Percentiles rank a stretch among this genome's conserved stretches.
Conservation (phyloP, 257 asterid genomes). For the Petunia secreta region DNA sequence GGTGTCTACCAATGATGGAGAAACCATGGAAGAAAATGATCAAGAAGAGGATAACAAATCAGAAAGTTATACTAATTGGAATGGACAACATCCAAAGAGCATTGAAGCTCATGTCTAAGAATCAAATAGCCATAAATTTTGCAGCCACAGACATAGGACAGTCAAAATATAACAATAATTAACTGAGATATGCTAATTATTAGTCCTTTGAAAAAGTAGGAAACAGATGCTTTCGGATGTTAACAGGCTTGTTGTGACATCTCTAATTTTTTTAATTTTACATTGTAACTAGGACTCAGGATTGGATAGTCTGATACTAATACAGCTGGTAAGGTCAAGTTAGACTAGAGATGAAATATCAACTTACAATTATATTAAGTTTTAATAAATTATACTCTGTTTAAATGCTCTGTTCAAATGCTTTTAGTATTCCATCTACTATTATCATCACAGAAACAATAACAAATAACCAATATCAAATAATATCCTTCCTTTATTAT, state of each 20-base stretch:
- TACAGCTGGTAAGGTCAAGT: not conserved
- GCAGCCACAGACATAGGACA: slow-evolving; percentile 44
- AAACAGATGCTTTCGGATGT: slow-evolving; percentile 4
- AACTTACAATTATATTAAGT: not conserved
- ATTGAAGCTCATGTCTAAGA: slow-evolving; percentile 26
- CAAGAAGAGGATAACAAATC: slow-evolving; percentile 54
- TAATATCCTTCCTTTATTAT: too few species aligned
- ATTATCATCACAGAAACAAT: too few species aligned
- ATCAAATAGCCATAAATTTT: slow-evolving; percentile 45
- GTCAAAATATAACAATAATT: slow-evolving; percentile 11
- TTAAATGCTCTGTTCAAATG: not conserved
- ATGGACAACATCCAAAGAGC: slow-evolving; percentile 29
- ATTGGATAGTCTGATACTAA: slow-evolving; percentile 9
- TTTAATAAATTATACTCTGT: not conserved
- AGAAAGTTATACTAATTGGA: slow-evolving; percentile 40
- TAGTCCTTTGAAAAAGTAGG: not conserved
- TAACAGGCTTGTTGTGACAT: not conserved
- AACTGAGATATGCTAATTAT: slow-evolving; percentile 1
- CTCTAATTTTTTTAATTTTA: not conserved
- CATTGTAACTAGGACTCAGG: not conserved
- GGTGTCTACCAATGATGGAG: slow-evolving; percentile 40
- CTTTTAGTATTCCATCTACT: not conserved
- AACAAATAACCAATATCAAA: too few species aligned
- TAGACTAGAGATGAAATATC: not conserved
- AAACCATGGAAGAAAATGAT: slow-evolving; percentile 41